phyloP scores from a whole-genome alignment of 108 stramenopile genomes.

The Cyclotella baltica region DNA sequence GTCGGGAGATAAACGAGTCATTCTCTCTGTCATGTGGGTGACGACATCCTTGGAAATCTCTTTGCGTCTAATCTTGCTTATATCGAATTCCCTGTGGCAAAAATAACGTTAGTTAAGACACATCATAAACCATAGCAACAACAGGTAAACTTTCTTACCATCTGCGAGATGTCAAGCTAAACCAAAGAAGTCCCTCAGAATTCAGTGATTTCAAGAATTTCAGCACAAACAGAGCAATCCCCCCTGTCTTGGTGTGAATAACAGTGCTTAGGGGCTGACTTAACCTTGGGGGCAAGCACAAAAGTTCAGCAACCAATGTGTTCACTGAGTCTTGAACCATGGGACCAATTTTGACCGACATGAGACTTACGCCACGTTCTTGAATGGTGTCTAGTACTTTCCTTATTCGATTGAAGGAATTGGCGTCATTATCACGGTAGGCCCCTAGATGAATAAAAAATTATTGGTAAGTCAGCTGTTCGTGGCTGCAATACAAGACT shows the following conservation, averaged over 20 bases:
- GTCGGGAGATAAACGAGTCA: conserved; percentile 23
- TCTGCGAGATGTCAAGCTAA: conserved; percentile 41
- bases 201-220: conserved; percentile 53
- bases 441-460: too few relatives aligned
- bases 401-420: not conserved
- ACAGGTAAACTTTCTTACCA: conserved; percentile 11
- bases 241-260: conserved; percentile 18
- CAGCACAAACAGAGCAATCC: conserved; percentile 4
- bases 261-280: conserved; percentile 11
- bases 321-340: conserved; percentile 25
- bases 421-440: conserved; percentile 23
- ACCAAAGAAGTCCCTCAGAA: conserved; percentile 47
- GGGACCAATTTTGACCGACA: conserved; percentile 20
- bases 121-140: too few relatives aligned
- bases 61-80: conserved; percentile 34
- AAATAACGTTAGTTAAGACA: not conserved
- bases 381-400: conserved; percentile 5
- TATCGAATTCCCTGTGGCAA: conserved; percentile 49
- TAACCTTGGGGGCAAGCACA: conserved; percentile 21
- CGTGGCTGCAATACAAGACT: too few relatives aligned
- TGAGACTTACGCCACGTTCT: conserved; percentile 11
- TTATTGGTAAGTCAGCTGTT: too few relatives aligned
- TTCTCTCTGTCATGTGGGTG: conserved; percentile 39
- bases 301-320: conserved; percentile 13
- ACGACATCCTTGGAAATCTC: conserved; percentile 25